A percentile compares a stretch with the other conserved stretches of the same genome.
These are phyloP conservation scores for Porcisia deanei DNA, from an alignment of 208 protist genomes.

Conservation along the genomic window DNA sequence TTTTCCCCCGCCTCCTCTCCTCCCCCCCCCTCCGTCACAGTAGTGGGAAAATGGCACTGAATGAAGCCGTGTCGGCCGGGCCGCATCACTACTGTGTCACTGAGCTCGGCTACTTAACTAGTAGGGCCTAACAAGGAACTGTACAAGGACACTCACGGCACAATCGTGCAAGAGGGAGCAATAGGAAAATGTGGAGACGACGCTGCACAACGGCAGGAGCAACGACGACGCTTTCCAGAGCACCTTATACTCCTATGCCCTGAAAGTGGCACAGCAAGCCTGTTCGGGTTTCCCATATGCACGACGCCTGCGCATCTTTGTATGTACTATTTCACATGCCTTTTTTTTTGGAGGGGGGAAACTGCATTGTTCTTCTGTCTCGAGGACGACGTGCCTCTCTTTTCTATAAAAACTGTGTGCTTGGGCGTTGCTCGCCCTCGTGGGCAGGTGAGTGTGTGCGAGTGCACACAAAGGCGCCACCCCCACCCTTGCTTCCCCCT, in stretches of 20 bases:
- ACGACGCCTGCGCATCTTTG: neutral
- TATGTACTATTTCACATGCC: neutral
- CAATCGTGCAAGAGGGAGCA: neutral
- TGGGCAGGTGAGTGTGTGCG: neutral
- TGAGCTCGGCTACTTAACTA: neutral
- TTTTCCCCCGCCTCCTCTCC: neutral
- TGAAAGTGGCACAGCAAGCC: too few relatives aligned
- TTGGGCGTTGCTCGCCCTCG: neutral
- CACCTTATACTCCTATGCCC: too few relatives aligned
- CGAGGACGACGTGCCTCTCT: neutral
- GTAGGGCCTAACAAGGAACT: neutral
- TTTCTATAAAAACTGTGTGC: conserved; percentile 3
- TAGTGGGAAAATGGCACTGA: neutral
- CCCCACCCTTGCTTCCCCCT: neutral
- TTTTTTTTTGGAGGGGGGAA: neutral
- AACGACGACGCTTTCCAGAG: too few relatives aligned
- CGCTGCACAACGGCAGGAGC: neutral
- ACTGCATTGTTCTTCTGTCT: conserved; percentile 1
- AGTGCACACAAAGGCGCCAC: neutral
- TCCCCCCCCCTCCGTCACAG: neutral
- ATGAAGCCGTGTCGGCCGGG: neutral
- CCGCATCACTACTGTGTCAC: neutral
- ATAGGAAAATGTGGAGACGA: neutral
- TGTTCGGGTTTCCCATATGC: neutral
- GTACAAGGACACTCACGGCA: neutral